Base-by-base conservation (phyloP, 1,139 yeast species). In the Meyerozyma athensensis region DNA sequence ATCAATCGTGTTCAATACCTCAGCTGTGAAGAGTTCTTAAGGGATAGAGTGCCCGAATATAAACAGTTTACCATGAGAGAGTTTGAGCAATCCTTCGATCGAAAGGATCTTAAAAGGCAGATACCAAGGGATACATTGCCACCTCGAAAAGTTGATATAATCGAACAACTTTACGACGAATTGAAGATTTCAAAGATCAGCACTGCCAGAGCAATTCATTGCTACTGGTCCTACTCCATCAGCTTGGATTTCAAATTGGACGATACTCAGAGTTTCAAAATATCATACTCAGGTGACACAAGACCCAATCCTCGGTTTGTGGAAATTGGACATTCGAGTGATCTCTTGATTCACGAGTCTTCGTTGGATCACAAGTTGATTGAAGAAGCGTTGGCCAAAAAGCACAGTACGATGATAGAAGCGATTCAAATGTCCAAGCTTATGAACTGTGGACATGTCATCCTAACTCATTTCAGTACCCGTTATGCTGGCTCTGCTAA, bases 241-340 rank as follows among this genome's bases (percentile, higher is more conserved):
- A 61, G 82, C 1, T 63, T 90, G 10, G 61, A 70, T 1, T 81
- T 83, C 45, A 54, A 57, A 16, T 44, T 72, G 14, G 50, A 48
- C 20, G 18, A 31, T 3, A 37, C 32, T 5, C 56, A 53, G 19
- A 47, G 58, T 0, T 86, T 89, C 63, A 82, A 77, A 47, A 68
- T 90, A 1, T 82, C 97, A 0, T 94, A 86, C 56, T 87, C 97
- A 1, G 98, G 98, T 7, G 99, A 92, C 54, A 87, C 97, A 0
- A 75, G 97, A 50, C 98, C 98, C 1, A 82, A 80, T 45, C 55
- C 67, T 4, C 62, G 57, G 35, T 70, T 70, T 47, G 85, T 83
- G 45, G 70, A 66, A 5, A 74, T 85, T 37, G 97, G 96, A 0
- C 45, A 56, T 21, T 60, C 67, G n/a, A 77, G 89, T 33, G 95